Percentiles rank a stretch among this genome's conserved stretches.
Evolutionary conservation across 2,329 filamentous ascomycete species (phyloP).

Genomic region (Westerdykella ornata): DNA sequence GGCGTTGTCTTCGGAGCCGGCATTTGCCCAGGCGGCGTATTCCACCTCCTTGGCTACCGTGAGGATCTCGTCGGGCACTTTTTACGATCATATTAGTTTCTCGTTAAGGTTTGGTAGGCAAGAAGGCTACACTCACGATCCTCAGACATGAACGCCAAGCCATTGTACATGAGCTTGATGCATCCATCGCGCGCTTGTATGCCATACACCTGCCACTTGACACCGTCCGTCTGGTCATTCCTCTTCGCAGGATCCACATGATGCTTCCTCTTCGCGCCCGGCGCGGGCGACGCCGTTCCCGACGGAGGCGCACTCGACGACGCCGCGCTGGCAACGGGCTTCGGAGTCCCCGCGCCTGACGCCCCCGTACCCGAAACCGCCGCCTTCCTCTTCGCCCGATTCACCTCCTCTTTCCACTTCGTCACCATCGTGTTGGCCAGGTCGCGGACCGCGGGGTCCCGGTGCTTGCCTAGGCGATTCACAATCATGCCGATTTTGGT

Average conservation of each 20-base stretch:
- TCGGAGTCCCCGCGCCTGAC: not conserved
- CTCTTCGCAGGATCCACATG: constrained; percentile 65
- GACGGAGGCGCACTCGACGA: constrained; percentile 27
- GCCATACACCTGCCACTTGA: constrained; percentile 69
- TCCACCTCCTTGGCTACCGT: constrained; percentile 64
- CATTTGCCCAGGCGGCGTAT: constrained; percentile 62
- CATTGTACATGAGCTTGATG: constrained; percentile 89
- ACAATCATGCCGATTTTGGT: constrained; percentile 90
- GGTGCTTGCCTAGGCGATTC: constrained; percentile 77
- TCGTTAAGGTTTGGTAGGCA: constrained; percentile 4
- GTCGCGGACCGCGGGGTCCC: constrained; percentile 63
- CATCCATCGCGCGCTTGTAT: constrained; percentile 72
- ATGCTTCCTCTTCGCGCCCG: constrained; percentile 48
- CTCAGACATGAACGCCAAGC: constrained; percentile 65
- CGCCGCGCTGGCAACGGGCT: constrained; percentile 5
- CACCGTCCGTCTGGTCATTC: constrained; percentile 71
- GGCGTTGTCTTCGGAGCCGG: constrained; percentile 61
- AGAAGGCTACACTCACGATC: constrained; percentile 34
- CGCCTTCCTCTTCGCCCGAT: constrained; percentile 41
- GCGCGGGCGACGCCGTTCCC: constrained; percentile 39
- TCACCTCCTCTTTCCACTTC: constrained; percentile 79
- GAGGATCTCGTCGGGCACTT: constrained; percentile 60
- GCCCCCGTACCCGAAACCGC: constrained; percentile 13
- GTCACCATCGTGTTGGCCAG: constrained; percentile 75
- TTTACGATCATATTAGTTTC: constrained; percentile 7